Percentiles rank a stretch among this genome's conserved stretches.
Evolutionary conservation across 768 basidiomycete genomes (phyloP).

Genomic region (Leucocoprinus leucothites): DNA sequence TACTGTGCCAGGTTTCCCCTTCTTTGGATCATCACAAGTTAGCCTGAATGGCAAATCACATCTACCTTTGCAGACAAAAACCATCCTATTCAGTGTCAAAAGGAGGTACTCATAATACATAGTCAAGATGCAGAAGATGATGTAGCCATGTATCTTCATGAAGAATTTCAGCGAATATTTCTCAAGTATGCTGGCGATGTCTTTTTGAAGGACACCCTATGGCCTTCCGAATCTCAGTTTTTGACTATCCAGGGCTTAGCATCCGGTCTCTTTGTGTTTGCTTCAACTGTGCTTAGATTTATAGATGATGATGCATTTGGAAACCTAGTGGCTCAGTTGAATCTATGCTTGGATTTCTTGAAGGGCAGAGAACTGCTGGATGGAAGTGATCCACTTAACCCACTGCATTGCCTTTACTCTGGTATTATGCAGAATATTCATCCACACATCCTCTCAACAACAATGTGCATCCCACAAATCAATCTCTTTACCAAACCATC

Average conservation of each 20-base stretch:
- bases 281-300: background rate
- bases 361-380: background rate
- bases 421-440: background rate
- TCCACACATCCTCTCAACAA: background rate
- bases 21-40: conserved; percentile 1
- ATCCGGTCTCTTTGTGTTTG: background rate
- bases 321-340: background rate
- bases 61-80: background rate
- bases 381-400: background rate
- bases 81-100: background rate
- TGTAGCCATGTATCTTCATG: background rate
- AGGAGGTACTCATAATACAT: background rate
- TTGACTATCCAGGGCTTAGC: background rate
- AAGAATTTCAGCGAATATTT: background rate
- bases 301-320: background rate
- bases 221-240: background rate
- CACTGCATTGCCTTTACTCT: background rate
- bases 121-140: background rate
- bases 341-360: background rate
- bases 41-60: background rate
- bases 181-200: background rate
- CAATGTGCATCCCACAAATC: background rate
- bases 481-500: too few relatives aligned
- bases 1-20: background rate
- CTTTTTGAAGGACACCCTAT: background rate